phyloP scores from a whole-genome alignment of 2,329 filamentous ascomycete genomes.

The Alternaria atra region DNA sequence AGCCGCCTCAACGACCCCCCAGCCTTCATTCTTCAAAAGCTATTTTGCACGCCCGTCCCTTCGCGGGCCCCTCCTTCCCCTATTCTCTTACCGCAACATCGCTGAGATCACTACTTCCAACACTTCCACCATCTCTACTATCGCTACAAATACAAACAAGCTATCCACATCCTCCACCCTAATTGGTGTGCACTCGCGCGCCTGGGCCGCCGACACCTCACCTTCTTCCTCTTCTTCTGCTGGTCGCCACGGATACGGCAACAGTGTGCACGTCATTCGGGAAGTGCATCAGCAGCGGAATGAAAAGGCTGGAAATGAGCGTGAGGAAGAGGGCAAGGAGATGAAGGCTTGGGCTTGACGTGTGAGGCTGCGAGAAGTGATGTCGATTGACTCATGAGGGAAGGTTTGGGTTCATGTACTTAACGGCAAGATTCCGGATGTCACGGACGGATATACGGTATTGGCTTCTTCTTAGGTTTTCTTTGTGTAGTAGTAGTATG shows the following conservation, averaged over 20 bases:
- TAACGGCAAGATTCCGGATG: too few relatives aligned
- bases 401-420: not conserved
- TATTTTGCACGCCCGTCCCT: conserved; percentile 24
- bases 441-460: too few relatives aligned
- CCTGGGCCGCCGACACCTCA: conserved; percentile 32
- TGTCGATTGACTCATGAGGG: not conserved
- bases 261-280: conserved; percentile 36
- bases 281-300: conserved; percentile 35
- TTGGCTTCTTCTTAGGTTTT: too few relatives aligned
- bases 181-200: conserved; percentile 29
- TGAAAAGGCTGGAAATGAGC: conserved; percentile 10
- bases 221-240: not conserved
- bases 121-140: too few relatives aligned
- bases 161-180: not conserved
- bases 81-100: conserved; percentile 22
- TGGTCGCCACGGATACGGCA: not conserved
- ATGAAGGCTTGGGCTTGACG: conserved; percentile 20
- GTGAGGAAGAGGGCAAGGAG: conserved; percentile 15
- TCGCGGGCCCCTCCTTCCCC: conserved; percentile 25
- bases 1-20: not conserved
- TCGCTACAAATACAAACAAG: not conserved
- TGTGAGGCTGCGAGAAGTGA: not conserved
- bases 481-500: not conserved
- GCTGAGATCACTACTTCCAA: conserved; percentile 2
- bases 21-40: conserved; percentile 29